Evolutionary conservation across 1,139 yeast species (phyloP).

Genomic region (Lodderomyces beijingensis): DNA sequence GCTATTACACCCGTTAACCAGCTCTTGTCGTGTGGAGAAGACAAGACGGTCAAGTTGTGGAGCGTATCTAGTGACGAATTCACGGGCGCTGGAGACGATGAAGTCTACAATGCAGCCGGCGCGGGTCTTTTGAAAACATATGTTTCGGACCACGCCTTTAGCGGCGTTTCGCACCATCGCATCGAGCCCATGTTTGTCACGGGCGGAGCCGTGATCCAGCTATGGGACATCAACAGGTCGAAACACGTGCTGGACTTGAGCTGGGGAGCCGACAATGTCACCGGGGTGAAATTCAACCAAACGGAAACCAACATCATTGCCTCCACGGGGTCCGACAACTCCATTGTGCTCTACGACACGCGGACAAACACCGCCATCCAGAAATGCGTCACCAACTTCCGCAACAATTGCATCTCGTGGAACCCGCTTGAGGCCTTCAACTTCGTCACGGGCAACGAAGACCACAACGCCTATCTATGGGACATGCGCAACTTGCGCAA

Average conservation of each 20-base stretch:
- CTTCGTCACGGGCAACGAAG: constrained; percentile 91
- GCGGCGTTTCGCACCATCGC: constrained; percentile 82
- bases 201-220: constrained; percentile 82
- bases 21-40: constrained; percentile 81
- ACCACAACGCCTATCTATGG: constrained; percentile 90
- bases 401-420: constrained; percentile 89
- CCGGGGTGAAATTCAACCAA: constrained; percentile 78
- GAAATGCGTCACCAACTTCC: constrained; percentile 75
- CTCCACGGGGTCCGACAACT: constrained; percentile 83
- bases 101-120: constrained; percentile 5
- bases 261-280: constrained; percentile 95
- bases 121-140: constrained; percentile 67
- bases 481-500: constrained; percentile 90
- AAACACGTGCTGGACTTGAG: constrained; percentile 73
- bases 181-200: constrained; percentile 75
- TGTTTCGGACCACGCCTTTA: constrained; percentile 80
- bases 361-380: constrained; percentile 93
- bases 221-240: constrained; percentile 85
- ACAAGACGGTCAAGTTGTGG: constrained; percentile 89
- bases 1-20: constrained; percentile 59
- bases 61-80: constrained; percentile 43
- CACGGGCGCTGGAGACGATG: constrained; percentile 31
- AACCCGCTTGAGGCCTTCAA: constrained; percentile 97
- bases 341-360: constrained; percentile 84
- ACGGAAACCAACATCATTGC: constrained; percentile 89